Evolutionary conservation across 2,329 filamentous ascomycete genomes (phyloP).

Genomic region (Verticillium zaregamsianum): DNA sequence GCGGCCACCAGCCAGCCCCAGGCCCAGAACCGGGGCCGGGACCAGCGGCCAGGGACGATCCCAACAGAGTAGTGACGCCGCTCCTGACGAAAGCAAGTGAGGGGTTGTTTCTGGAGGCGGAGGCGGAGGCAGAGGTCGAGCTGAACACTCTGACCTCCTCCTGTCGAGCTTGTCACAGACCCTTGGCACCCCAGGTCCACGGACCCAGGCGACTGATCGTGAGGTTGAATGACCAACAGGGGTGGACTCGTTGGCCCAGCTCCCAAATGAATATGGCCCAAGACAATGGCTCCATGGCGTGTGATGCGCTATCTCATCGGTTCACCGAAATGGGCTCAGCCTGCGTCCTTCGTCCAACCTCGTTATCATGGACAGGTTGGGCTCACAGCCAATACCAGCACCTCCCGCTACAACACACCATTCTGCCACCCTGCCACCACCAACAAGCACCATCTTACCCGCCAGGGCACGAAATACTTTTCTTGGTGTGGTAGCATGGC

Average conservation of each 20-base stretch:
- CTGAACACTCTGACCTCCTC: not conserved
- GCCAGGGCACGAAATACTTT: not conserved
- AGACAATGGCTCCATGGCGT: not conserved
- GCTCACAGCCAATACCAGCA: not conserved
- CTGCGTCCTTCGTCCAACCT: not conserved
- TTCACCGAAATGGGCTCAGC: not conserved
- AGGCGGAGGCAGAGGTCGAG: not conserved
- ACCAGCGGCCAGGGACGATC: not conserved
- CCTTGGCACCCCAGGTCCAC: not conserved
- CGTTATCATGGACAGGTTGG: not conserved
- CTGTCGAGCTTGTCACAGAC: not conserved
- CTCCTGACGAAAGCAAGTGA: not conserved
- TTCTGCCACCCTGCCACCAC: not conserved
- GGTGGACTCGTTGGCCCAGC: not conserved
- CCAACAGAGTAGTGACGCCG: not conserved
- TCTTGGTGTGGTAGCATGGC: too few relatives aligned
- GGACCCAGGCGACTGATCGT: not conserved
- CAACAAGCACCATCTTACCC: not conserved
- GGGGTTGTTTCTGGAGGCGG: not conserved
- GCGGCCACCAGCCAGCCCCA: not conserved
- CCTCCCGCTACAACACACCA: not conserved
- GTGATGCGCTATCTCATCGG: not conserved
- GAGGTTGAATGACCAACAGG: not conserved
- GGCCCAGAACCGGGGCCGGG: not conserved
- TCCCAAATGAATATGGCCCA: not conserved